Conservation (phyloP, 345 rosid species). For the Moricandia arvensis region DNA sequence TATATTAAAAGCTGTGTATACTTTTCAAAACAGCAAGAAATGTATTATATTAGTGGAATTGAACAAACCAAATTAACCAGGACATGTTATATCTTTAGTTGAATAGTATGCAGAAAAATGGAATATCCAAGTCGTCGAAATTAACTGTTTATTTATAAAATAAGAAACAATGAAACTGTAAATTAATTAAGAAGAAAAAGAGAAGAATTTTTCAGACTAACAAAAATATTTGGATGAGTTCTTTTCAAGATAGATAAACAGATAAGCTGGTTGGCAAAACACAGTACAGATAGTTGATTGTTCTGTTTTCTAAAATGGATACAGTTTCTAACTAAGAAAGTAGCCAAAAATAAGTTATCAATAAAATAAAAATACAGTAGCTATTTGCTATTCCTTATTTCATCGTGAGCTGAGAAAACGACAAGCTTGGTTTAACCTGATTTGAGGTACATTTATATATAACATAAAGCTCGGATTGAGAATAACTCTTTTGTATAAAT, state of each 20-base stretch:
- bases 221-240: not conserved
- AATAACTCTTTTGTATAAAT: not conserved
- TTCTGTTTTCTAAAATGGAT: not conserved
- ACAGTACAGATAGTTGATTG: not conserved
- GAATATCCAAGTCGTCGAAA: slow-evolving; percentile 18
- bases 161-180: not conserved
- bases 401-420: slow-evolving; percentile 11
- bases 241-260: not conserved
- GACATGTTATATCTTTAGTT: slow-evolving; percentile 8
- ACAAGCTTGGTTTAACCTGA: slow-evolving; percentile 15
- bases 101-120: not conserved
- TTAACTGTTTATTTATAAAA: not conserved
- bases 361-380: not conserved
- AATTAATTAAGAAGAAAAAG: not conserved
- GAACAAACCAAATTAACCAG: not conserved
- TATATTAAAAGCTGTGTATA: not conserved
- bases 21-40: slow-evolving; percentile 4
- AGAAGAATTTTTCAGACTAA: not conserved
- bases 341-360: not conserved
- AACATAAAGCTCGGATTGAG: not conserved
- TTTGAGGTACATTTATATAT: not conserved
- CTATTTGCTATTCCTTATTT: slow-evolving; percentile 6
- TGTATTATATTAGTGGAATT: not conserved
- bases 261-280: not conserved
- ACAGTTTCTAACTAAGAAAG: not conserved